These are phyloP conservation scores for Gamarada debralockiae DNA, from an alignment of 495 filamentous ascomycete genomes.

Conservation along the genomic window DNA sequence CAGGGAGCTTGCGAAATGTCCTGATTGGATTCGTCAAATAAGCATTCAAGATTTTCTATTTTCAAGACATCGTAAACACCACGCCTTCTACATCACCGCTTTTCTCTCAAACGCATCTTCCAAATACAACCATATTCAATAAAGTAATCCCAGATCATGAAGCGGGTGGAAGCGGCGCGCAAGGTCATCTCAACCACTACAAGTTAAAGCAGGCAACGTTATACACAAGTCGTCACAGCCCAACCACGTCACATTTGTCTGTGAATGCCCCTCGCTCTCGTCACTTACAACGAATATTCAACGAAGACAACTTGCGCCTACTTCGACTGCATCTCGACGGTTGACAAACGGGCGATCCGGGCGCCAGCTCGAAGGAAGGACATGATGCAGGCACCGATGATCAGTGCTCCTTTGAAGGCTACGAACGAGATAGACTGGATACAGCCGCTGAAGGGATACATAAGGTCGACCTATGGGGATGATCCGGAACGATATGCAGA, in stretches of 20 bases:
- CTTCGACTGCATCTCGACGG: background rate
- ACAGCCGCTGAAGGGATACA: conserved; percentile 87
- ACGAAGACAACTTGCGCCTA: background rate
- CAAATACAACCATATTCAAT: no score
- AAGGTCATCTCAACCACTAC: background rate
- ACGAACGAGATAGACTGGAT: conserved; percentile 99
- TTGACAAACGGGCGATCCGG: background rate
- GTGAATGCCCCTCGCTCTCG: background rate
- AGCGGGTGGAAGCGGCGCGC: background rate
- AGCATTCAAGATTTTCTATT: no score
- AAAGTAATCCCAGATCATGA: background rate
- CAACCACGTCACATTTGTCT: background rate
- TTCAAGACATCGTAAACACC: no score
- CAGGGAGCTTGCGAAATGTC: no score
- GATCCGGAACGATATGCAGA: conserved; percentile 92
- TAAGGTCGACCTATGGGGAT: conserved; percentile 88
- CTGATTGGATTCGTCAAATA: no score
- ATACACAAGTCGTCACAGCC: background rate
- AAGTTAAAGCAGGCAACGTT: background rate
- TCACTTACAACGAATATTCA: background rate
- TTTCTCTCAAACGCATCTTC: no score
- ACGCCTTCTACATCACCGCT: no score
- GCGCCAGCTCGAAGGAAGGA: conserved; percentile 48
- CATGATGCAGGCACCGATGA: conserved; percentile 66
- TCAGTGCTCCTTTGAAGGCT: conserved; percentile 90